Conservation (phyloP, 345 rosid species). For the Fremontodendron californicum region DNA sequence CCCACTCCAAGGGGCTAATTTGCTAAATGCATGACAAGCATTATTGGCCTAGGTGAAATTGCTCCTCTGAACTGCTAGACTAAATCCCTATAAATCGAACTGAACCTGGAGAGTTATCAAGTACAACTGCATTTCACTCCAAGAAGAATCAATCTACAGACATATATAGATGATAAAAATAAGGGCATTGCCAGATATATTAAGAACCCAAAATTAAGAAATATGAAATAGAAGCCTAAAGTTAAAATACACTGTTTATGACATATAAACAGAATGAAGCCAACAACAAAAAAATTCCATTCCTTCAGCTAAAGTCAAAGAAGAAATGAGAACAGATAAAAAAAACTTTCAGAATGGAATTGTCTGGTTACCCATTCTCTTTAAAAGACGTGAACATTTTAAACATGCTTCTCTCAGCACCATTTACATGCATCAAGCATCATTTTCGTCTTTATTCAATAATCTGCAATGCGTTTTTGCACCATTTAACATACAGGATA, state of each 20-base stretch:
- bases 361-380: constrained; percentile 13
- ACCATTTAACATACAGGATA: constrained; percentile 12
- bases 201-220: not conserved
- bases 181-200: not conserved
- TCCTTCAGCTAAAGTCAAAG: not conserved
- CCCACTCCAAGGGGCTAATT: not conserved
- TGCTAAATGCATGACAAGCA: not conserved
- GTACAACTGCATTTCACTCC: not conserved
- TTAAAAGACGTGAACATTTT: constrained; percentile 7
- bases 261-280: not conserved
- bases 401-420: constrained; percentile 11
- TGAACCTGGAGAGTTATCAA: not conserved
- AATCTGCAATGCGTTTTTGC: not conserved
- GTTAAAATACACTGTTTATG: not conserved
- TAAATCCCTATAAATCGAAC: not conserved
- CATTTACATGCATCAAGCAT: constrained; percentile 40
- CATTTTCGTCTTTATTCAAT: constrained; percentile 21
- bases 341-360: not conserved
- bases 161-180: not conserved
- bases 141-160: not conserved
- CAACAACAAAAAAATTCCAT: not conserved
- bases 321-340: not conserved
- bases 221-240: not conserved
- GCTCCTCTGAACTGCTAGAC: not conserved
- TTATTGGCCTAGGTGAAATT: not conserved